A percentile compares a stretch with the other conserved stretches of the same genome.
Evolutionary conservation across 2,329 filamentous ascomycete species (phyloP).

Genomic region (Ciborinia camelliae): DNA sequence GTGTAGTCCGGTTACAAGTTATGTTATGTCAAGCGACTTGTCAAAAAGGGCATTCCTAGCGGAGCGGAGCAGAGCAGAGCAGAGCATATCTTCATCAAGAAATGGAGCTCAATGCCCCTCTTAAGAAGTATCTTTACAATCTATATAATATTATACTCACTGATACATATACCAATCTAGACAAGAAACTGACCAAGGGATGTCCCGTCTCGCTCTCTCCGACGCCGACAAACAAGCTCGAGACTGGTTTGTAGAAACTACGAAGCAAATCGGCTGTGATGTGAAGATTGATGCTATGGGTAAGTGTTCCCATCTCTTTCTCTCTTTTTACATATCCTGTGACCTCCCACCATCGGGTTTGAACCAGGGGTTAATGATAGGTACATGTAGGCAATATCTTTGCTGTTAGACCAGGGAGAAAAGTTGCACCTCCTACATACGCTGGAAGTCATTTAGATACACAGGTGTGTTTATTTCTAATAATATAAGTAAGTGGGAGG

Average conservation of each 20-base stretch:
- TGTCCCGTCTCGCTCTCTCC: constrained; percentile 70
- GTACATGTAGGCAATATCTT: constrained; percentile 60
- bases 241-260: constrained; percentile 1
- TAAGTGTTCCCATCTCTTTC: not conserved
- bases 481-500: too few relatives aligned
- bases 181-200: constrained; percentile 63
- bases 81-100: not conserved
- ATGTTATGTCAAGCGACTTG: not conserved
- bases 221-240: constrained; percentile 64
- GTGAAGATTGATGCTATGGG: constrained; percentile 12
- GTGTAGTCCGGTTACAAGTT: not conserved
- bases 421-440: constrained; percentile 60
- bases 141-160: not conserved
- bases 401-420: constrained; percentile 62
- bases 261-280: not conserved
- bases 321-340: not conserved
- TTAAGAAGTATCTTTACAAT: not conserved
- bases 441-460: constrained; percentile 69
- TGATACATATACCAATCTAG: constrained; percentile 35
- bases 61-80: not conserved
- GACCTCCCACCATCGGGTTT: not conserved
- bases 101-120: not conserved
- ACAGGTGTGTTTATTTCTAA: constrained; percentile 39
- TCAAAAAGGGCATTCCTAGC: too few relatives aligned
- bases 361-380: not conserved